A percentile compares a stretch with the other conserved stretches of the same genome.
These are phyloP conservation scores for Triangularia verruculosa DNA, from an alignment of 2,329 filamentous ascomycete species.

Conservation along the genomic window DNA sequence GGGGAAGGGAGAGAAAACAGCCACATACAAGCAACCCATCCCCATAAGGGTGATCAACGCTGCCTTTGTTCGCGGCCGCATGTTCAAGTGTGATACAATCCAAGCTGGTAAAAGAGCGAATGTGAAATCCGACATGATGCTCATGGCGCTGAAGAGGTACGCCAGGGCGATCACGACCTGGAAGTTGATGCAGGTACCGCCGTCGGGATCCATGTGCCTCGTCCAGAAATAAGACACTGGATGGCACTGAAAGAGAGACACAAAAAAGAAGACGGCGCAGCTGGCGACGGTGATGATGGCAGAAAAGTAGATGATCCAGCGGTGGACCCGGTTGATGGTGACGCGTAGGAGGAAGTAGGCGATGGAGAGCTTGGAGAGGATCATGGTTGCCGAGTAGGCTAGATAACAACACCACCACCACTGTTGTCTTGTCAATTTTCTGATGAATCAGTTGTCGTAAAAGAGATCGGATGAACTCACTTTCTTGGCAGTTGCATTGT, in stretches of 20 bases:
- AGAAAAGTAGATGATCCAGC: slow-evolving; percentile 37
- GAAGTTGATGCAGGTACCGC: slow-evolving; percentile 38
- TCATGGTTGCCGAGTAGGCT: slow-evolving; percentile 27
- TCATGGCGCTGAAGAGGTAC: slow-evolving; percentile 50
- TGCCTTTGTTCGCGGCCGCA: slow-evolving; percentile 50
- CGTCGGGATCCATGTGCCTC: slow-evolving; percentile 24
- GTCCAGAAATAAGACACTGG: slow-evolving; percentile 43
- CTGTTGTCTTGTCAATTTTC: slow-evolving; percentile 11
- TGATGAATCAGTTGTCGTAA: not conserved
- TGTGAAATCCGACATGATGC: slow-evolving; percentile 49
- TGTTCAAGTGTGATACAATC: slow-evolving; percentile 54
- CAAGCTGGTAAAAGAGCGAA: slow-evolving; percentile 52
- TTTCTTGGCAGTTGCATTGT: slow-evolving; percentile 35
- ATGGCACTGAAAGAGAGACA: slow-evolving; percentile 40
- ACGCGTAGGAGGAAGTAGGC: slow-evolving; percentile 43
- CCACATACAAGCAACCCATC: slow-evolving; percentile 50
- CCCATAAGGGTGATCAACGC: slow-evolving; percentile 51
- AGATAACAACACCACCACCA: slow-evolving; percentile 26
- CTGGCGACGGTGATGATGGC: slow-evolving; percentile 37
- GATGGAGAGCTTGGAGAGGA: slow-evolving; percentile 41
- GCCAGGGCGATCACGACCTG: slow-evolving; percentile 50
- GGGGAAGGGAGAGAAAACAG: not conserved
- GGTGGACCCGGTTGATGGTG: slow-evolving; percentile 33
- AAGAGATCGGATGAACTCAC: slow-evolving; percentile 24
- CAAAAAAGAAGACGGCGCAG: slow-evolving; percentile 41